Base-by-base conservation (phyloP, 2,329 filamentous ascomycete genomes). In the Diplodia mutila region DNA sequence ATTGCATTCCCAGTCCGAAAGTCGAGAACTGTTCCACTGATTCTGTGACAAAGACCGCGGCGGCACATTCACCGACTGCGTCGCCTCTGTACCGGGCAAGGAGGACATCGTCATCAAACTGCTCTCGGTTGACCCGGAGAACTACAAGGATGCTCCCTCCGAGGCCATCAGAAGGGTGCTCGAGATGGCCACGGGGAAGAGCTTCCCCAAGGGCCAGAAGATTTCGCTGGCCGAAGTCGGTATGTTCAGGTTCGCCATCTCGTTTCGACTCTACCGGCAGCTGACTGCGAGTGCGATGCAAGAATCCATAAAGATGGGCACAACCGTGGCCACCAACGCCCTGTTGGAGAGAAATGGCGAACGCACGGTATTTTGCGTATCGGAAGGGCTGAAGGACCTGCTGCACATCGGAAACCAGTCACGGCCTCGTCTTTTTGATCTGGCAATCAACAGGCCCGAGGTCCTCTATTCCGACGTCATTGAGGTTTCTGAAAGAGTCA, bases 341-440 rank as follows among this genome's bases (percentile, higher is more conserved):
- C 67, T 76, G 9, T 65, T 76, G 1, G 74, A 75, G 46, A 69
- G 75, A 14, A 76, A 75, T 64, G 75, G 75, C n/a, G 73, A 70
- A 21, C 67, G 69, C 42, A 69, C 68, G 12, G 75, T 73, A 0
- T 65, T 76, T 8, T 69, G 75, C 34, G 71, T 72, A 18, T 75
- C 72, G 4, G 72, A 73, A 67, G 76, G 76, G 8, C 75, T 77
- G 68, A 70, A 71, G 37, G 75, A 78, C 48, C 59, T 75, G n/a
- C 67, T 75, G 6, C 66, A 71, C 12, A 77, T 78, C 46, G 75
- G 76, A 18, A 72, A 77, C 49, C 76, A 78, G 67, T 73, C 75
- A 9, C 72, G 76, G 9, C 76, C 76, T 25, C 69, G 72, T 23
- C 67, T 77, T 4, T 75, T 75, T 53, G 74, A 74, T 48, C 68